Evolutionary conservation across 179 eudicot genomes (phyloP).

Genomic region (Sideroxylon spinosum): DNA sequence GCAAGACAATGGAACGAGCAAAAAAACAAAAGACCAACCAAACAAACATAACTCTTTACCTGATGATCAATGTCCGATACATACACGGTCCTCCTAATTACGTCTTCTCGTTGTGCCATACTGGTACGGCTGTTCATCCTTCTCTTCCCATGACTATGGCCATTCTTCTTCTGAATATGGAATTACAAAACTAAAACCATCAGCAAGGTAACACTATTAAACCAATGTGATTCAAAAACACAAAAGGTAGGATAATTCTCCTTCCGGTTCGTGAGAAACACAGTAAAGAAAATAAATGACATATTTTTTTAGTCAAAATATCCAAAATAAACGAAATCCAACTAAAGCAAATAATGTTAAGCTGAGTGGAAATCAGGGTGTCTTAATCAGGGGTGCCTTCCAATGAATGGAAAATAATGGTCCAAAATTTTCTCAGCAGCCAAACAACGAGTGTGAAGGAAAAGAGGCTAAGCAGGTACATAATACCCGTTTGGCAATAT

Average conservation of each 20-base stretch:
- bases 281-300: neutral
- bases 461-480: neutral
- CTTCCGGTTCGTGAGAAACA: neutral
- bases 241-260: neutral
- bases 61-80: constrained; percentile 98
- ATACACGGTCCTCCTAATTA: constrained; percentile 86
- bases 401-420: no score
- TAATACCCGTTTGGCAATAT: neutral
- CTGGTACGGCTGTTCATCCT: constrained; percentile 80
- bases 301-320: neutral
- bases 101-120: constrained; percentile 87
- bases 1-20: constrained; percentile 1
- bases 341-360: neutral
- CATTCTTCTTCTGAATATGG: constrained; percentile 51
- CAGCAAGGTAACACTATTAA: neutral
- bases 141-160: constrained; percentile 54
- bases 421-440: neutral
- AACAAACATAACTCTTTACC: constrained; percentile 37
- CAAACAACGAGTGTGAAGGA: neutral
- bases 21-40: neutral
- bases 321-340: neutral
- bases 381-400: neutral
- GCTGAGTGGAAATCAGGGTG: neutral
- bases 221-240: neutral
- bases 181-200: constrained; percentile 14